phyloP scores from a whole-genome alignment of 139 green algal genomes.

The Tetraselmis striata region DNA sequence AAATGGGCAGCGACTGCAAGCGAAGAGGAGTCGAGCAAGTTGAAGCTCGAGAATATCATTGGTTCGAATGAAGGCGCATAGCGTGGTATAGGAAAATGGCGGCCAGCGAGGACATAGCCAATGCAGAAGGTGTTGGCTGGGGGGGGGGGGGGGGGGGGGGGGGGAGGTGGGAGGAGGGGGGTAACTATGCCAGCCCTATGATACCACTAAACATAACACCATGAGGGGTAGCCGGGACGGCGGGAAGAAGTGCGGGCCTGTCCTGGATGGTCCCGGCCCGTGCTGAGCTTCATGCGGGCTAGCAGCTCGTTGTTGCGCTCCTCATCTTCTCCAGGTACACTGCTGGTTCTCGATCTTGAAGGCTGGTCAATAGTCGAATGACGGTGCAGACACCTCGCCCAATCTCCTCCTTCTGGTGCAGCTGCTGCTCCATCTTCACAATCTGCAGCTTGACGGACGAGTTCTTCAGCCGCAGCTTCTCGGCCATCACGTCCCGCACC shows the following conservation, averaged over 20 bases:
- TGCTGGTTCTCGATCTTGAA: constrained; percentile 91
- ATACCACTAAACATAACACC: constrained; percentile 61
- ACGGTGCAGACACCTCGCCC: constrained; percentile 69
- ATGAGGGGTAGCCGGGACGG: constrained; percentile 51
- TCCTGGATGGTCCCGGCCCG: constrained; percentile 65
- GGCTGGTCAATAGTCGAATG: constrained; percentile 87
- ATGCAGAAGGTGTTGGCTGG: constrained; percentile 81
- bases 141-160: constrained; percentile 86
- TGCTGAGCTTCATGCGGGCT: constrained; percentile 69
- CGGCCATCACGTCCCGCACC: constrained; percentile 53
- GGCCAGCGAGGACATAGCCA: constrained; percentile 73
- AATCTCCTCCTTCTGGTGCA: constrained; percentile 76
- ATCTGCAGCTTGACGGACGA: constrained; percentile 54
- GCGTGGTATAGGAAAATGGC: constrained; percentile 73
- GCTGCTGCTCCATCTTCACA: constrained; percentile 56
- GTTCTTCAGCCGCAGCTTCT: constrained; percentile 75
- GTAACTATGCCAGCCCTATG: constrained; percentile 71
- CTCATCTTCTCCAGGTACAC: constrained; percentile 77
- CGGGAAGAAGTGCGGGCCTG: constrained; percentile 52
- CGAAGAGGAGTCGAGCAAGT: too few relatives aligned
- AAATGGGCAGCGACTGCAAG: too few relatives aligned
- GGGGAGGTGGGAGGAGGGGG: constrained; percentile 69
- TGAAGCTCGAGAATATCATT: too few relatives aligned
- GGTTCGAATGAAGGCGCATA: too few relatives aligned
- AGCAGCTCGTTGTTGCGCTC: constrained; percentile 78